Base-by-base conservation (phyloP, 768 basidiomycete species). In the Suillus subluteus region DNA sequence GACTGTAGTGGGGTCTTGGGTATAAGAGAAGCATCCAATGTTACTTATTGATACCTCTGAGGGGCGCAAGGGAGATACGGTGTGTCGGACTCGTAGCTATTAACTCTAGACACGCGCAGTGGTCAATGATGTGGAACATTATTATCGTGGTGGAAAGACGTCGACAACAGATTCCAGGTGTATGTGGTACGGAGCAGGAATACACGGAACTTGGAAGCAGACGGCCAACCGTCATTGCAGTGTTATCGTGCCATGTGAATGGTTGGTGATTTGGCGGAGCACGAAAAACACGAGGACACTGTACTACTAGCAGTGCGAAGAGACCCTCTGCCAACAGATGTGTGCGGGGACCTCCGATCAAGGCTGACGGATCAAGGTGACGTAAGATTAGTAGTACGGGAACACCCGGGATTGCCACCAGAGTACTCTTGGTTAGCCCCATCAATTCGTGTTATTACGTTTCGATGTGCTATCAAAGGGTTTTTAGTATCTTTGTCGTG, bases 1-100 rank as follows among this genome's bases (percentile, higher is more conserved):
- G 55, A 56, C 55, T n/a, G 32, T 56, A 35, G 32, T 56, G 55
- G 55, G 32, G 55, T 37, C 32, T 35, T 56, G 55, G 55, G 55
- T n/a, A 56, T 56, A 13, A 37, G 55, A 35, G 32, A 35, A 35
- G 55, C 55, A 56, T 35, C 15, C 37, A 37, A 37, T 37, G 30
- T 35, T 37, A 56, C 16, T 55, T 55, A 37, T 56, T 56, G 21
- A 37, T 35, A 21, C 55, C 12, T 56, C 55, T 37, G 32, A n/a
- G 37, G 55, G 35, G 55, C 6, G 32, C 21, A 56, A 56, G 32
- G 4, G 15, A 37, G 55, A 56, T 56, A 21, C 37, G 32, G 55
- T 35, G 21, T n/a, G 21, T 37, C 35, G 55, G 21, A 56, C 12
- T 37, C 35, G 11, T 35, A 4, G 32, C 32, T 21, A 21, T 13